Base-by-base conservation (phyloP, 306 rosid genomes). In the Phaseolus lunatus region DNA sequence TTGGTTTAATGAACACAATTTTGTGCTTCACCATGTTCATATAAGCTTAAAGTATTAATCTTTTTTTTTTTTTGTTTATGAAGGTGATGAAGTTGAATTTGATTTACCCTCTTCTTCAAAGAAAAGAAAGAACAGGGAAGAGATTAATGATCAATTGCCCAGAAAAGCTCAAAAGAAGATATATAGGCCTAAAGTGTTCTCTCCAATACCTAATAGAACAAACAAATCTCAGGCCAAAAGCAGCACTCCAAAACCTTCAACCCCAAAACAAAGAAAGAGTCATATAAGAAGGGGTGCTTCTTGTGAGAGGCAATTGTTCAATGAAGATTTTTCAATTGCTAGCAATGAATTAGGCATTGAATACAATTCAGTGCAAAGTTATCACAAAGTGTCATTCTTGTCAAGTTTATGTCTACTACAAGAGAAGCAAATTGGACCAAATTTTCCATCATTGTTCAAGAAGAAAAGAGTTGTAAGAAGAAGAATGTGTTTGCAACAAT, bases 161-260 rank as follows among this genome's bases (percentile, higher is more conserved):
- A 53, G 75, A 68, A 63, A n/a, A 73, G 12, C n/a, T 0, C 77
- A 35, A 56, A 84, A 66, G 66, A 90, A 74, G 75, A 20, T 22
- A 11, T 78, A 79, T 50, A 8, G 87, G 45, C 87, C 92, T 12
- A 86, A 82, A 27, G 20, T 80, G n/a, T 0, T 45, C 1, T 47
- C 77, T 70, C 53, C 56, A 31, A 0, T 8, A 43, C 0, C 13
- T 35, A 56, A 66, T 22, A 39, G 37, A 44, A 27, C 3, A 41
- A 59, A 9, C 2, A 69, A 81, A 31, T 37, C 67, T 5, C 24
- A 76, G 1, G 6, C 27, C 24, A 63, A 80, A 70, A 5, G 61
- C 7, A 64, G 16, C 8, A 66, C 75, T 12, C 83, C 83, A 57
- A 82, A 75, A 37, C 65, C 84, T 59, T 70, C 80, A 49, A 80